A percentile compares a stretch with the other conserved stretches of the same genome.
Evolutionary conservation across 768 basidiomycete genomes (phyloP).

Genomic region (Fibroporia radiculosa): DNA sequence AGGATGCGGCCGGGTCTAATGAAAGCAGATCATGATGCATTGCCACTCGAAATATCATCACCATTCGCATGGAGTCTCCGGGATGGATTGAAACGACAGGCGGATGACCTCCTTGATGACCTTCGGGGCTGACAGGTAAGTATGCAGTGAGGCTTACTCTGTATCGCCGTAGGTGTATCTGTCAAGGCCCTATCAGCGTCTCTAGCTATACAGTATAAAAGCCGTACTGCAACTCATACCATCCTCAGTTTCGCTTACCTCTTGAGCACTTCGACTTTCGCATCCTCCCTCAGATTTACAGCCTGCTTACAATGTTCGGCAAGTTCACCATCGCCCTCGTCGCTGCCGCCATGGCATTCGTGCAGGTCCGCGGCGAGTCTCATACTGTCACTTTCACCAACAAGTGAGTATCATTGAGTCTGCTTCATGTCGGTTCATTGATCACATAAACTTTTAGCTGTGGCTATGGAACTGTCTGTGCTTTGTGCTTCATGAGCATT

Average conservation of each 20-base stretch:
- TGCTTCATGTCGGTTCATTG: background rate
- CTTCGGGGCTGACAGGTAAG: too few relatives aligned
- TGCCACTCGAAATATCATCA: too few relatives aligned
- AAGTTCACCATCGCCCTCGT: background rate
- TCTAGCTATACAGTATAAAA: conserved; percentile 1
- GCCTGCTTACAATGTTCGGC: background rate
- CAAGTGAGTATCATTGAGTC: conserved; percentile 20
- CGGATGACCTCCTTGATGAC: too few relatives aligned
- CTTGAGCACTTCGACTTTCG: background rate
- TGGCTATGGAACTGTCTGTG: conserved; percentile 1
- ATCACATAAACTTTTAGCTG: background rate
- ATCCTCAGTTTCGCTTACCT: background rate
- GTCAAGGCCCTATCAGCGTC: too few relatives aligned
- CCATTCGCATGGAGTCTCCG: too few relatives aligned
- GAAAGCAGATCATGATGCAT: too few relatives aligned
- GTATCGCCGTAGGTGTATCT: too few relatives aligned
- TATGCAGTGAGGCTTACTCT: too few relatives aligned
- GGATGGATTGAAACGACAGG: too few relatives aligned
- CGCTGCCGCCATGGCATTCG: background rate
- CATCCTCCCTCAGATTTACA: too few relatives aligned
- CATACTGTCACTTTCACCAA: conserved; percentile 37
- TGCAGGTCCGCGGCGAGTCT: conserved; percentile 26
- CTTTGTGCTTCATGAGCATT: background rate
- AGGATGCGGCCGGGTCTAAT: too few relatives aligned
- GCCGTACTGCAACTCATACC: background rate